Base-by-base conservation (phyloP, 1,284 basidiomycete species). In the Ceratorhiza oryzae-sativae region DNA sequence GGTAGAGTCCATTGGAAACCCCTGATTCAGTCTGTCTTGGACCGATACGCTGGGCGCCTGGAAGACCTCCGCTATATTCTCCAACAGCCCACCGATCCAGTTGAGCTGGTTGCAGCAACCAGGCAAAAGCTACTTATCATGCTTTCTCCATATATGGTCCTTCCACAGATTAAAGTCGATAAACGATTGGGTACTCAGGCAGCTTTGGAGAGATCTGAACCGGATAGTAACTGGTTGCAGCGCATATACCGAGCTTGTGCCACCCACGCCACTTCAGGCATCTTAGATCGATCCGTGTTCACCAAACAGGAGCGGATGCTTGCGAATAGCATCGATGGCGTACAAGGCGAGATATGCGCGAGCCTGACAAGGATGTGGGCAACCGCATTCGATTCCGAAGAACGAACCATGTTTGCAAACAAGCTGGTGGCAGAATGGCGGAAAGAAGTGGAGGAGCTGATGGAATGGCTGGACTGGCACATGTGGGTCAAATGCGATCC, bases 381-480 rank as follows among this genome's bases (percentile, higher is more conserved):
- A 72, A 78, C 6, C 78, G 83, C 20, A 39, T 83, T 77, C 32
- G 76, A 77, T 18, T 48, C 75, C 1, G 79, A 80, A 41, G 68
- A 49, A 9, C 65, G 67, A 30, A 49, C 58, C 2, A 62, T 56
- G 8, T 36, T 27, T 10, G 58, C 23, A 41, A 34, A 65, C 2
- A 32, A 45, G 15, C 42, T 81, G 4, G 36, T 76, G 5, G 61
- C 46, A 20, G 48, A 75, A 12, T 84, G 83, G 81, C 73, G 36
- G 13, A 34, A 4, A 18, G 77, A 80, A 8, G 71, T 82, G 0
- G 75, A 78, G 3, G 74, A 65, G 5, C 73, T 85, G 65, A 83
- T 84, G 80, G 58, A 49, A 0, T 85, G 84, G 84, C 75, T 85
- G 23, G 84, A 83, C 72, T 85, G 84, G 83, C 80, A 81, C 68